These are phyloP conservation scores for Fusarium neocosmosporiellum DNA, from an alignment of 2,329 filamentous ascomycete genomes.

Conservation along the genomic window DNA sequence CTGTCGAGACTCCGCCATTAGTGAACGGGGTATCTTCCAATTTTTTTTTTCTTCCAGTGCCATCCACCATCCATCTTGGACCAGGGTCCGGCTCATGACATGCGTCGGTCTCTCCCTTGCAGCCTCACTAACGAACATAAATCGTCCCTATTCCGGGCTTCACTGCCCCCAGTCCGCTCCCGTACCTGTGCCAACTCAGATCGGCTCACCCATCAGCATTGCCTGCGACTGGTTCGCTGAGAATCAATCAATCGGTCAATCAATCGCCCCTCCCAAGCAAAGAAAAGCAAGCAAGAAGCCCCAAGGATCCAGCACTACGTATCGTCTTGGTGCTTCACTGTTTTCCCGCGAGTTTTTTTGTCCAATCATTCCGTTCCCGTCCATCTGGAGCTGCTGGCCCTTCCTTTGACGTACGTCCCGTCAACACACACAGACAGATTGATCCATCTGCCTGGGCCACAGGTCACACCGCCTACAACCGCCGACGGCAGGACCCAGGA, in stretches of 20 bases:
- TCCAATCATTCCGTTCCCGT: slow-evolving; percentile 27
- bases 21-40: slow-evolving; percentile 41
- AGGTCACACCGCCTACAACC: slow-evolving; percentile 46
- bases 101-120: slow-evolving; percentile 42
- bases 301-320: slow-evolving; percentile 40
- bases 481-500: slow-evolving; percentile 42
- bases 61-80: slow-evolving; percentile 25
- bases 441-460: slow-evolving; percentile 41
- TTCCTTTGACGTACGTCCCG: slow-evolving; percentile 12
- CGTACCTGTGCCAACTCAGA: slow-evolving; percentile 39
- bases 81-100: slow-evolving; percentile 43
- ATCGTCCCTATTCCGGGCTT: slow-evolving; percentile 42
- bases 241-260: slow-evolving; percentile 16
- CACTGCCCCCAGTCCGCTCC: slow-evolving; percentile 19
- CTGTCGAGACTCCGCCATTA: slow-evolving; percentile 42
- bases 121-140: slow-evolving; percentile 47
- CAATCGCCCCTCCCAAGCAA: neutral
- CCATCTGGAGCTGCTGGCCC: slow-evolving; percentile 35
- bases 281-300: neutral
- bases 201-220: slow-evolving; percentile 36
- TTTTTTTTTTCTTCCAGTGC: slow-evolving; percentile 28
- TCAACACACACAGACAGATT: slow-evolving; percentile 25
- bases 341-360: slow-evolving; percentile 34
- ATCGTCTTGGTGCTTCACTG: slow-evolving; percentile 45
- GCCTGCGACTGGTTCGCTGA: slow-evolving; percentile 42